Evolutionary conservation across 768 basidiomycete species (phyloP), one percentile per base, ranked within the genome.

Genomic region (Dendrothele bispora): DNA sequence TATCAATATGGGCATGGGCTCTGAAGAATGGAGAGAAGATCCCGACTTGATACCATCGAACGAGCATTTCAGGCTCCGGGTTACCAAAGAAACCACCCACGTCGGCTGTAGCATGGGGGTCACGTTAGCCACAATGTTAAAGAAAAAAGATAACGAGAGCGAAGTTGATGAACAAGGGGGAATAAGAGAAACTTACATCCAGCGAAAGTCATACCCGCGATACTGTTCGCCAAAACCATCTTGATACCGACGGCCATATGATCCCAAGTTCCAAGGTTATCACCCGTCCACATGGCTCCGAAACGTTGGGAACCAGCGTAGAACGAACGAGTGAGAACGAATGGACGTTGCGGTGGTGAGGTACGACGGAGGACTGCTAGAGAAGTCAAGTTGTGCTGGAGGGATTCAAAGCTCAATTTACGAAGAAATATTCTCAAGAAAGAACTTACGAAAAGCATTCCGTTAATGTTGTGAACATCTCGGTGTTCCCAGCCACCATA

Each of bases 51-150:
- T 99, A 98, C 95, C 95, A 99, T 39, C 97, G 78, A 7, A 94
- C 86, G 27, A 99, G 82, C 84, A 98, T 92, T 60, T 98, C 97
- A 0, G 88, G 78, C 37, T 87, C 83, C 0, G 97, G 95, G 65
- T 98, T 95, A 15, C 95, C 95, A 61, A 98, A 98, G 84, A 98
- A 99, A 14, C 97, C 97, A 17, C 97, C 95, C 43, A 98, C 94
- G 59, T 99, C 97, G 52, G 97, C 95, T 98, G n/a, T n/a, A n/a
- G n/a, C n/a, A n/a, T n/a, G n/a, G n/a, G n/a, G n/a, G n/a, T n/a
- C n/a, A n/a, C n/a, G n/a, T n/a, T n/a, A n/a, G n/a, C n/a, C n/a
- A n/a, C n/a, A n/a, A n/a, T n/a, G n/a, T n/a, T n/a, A n/a, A n/a
- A n/a, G n/a, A n/a, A n/a, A n/a, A n/a, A n/a, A n/a, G n/a, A 55